Base-by-base conservation (phyloP, 805 yeast species). In the Zygotorulaspora chibaensis region DNA sequence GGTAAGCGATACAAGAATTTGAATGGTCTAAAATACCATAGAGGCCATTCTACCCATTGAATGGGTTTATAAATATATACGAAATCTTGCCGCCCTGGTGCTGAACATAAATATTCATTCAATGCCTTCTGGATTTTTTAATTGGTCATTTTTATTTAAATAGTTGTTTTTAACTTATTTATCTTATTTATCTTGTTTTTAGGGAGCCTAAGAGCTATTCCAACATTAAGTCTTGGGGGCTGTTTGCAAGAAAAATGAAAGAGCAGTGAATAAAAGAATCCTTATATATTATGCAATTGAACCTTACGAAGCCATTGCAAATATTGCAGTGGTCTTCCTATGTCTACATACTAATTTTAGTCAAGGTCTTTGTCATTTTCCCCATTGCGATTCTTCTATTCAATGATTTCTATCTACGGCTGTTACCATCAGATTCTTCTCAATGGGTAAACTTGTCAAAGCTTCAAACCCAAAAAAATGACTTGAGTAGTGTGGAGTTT, bases 1-100 rank as follows among this genome's bases (percentile, higher is more conserved):
- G 98, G 98, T 48, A 93, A 91, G 69, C 74, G 99, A 46, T 93
- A 93, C 72, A 93, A 93, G 75, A 93, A 93, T 62, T 73, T 93
- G 60, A 93, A 93, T 66, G 99, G 99, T 23, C 75, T 93, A 67
- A 93, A 93, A 69, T 93, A 93, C 67, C 99, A 93, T 68, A 80
- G 97, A 58, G 98, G 96, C 17, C 99, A 93, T 69, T 83, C 97
- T n/a, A 91, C 98, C 35, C 98, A 91, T 72, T 90, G 66, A 62
- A 23, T n/a, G 18, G 17, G 20, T 11, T 28, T 28, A 8, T 13
- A 29, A 12, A 4, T 29, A 12, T 7, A 17, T n/a, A 30, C 7
- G 28, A 28, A 15, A 15, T n/a, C 40, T 13, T 5, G 11, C 11
- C 15, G 10, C 11, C 28, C 16, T 23, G 27, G 28, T n/a, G 15